Evolutionary conservation across 306 rosid species (phyloP), one percentile per base, ranked within the genome.

Genomic region (Prunus padus): DNA sequence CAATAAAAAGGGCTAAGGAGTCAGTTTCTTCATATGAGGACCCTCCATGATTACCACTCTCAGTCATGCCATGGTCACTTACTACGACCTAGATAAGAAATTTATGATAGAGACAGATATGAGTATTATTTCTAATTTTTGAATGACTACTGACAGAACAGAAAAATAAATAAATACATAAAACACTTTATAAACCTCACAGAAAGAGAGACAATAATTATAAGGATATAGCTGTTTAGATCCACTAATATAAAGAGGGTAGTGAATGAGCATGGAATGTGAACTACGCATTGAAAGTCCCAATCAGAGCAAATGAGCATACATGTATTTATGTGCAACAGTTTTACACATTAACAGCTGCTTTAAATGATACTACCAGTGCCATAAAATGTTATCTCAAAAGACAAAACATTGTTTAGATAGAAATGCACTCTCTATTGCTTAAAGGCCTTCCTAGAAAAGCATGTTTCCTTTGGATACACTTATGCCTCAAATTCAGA

Each of bases 1-100:
- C 93, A 85, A 92, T 77, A 74, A 94, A 90, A 10, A 94, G 80
- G 78, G 89, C 94, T 14, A 94, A 82, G 45, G 98, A 90, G 75
- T 94, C 97, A 2, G 90, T 85, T 86, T 94, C 98, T 85, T 94
- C 96, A 60, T 86, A 85, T 11, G 98, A 90, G 16, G 97, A 94
- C 77, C 98, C 98, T 49, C 97, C 97, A 46, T 91, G 97, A 78
- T 94, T 94, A 81, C 98, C 98, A 79, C 75, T 91, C 63, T 87
- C 93, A 50, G 95, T 90, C 98, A 94, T 94, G 82, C 98, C 98
- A 84, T 94, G 98, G 89, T 94, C 98, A 83, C 98, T 94, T 69
- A 84, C 93, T 31, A 90, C 88, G 67, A 90, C 87, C 98, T 94
- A 71, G 52, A 57, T 60, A 61, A 66, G 23, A 84, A 74, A 71